Conservation (phyloP, 805 yeast species). For the Lachancea sp. region DNA sequence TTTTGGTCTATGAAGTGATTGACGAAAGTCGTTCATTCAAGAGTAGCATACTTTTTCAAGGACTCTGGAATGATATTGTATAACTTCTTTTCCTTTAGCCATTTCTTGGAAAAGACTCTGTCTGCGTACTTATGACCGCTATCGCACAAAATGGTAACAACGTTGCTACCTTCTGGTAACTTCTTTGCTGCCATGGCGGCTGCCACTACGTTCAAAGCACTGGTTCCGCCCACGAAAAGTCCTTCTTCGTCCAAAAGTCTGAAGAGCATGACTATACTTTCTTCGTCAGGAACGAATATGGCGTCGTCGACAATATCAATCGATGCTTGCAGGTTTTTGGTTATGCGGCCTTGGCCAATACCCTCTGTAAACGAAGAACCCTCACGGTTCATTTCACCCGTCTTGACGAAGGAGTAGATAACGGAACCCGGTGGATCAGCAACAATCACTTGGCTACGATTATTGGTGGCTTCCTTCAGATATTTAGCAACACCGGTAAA, state of each 20-base stretch:
- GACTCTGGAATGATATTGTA: conserved; percentile 62
- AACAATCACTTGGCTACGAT: conserved; percentile 54
- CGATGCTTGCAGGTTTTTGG: conserved; percentile 72
- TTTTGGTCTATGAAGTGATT: neutral
- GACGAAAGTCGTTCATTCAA: conserved; percentile 14
- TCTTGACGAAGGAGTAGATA: conserved; percentile 67
- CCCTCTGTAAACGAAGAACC: conserved; percentile 94
- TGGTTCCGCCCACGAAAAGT: conserved; percentile 82
- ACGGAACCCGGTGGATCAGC: conserved; percentile 96
- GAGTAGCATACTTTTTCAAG: conserved; percentile 59
- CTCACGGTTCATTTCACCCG: conserved; percentile 63
- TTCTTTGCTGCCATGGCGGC: conserved; percentile 69
- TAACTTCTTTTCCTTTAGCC: conserved; percentile 69
- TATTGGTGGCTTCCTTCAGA: conserved; percentile 61
- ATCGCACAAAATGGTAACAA: conserved; percentile 86
- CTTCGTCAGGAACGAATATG: conserved; percentile 67
- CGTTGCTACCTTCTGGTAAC: conserved; percentile 72
- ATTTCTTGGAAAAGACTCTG: conserved; percentile 65
- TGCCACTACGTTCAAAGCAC: conserved; percentile 85
- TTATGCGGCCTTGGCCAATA: conserved; percentile 91
- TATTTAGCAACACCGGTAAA: conserved; percentile 80
- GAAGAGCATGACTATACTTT: conserved; percentile 78
- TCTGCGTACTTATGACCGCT: conserved; percentile 87
- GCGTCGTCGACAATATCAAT: conserved; percentile 75
- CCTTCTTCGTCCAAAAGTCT: conserved; percentile 85